Conservation (phyloP, 2,329 filamentous ascomycete species). For the Nannizzia gypsea region DNA sequence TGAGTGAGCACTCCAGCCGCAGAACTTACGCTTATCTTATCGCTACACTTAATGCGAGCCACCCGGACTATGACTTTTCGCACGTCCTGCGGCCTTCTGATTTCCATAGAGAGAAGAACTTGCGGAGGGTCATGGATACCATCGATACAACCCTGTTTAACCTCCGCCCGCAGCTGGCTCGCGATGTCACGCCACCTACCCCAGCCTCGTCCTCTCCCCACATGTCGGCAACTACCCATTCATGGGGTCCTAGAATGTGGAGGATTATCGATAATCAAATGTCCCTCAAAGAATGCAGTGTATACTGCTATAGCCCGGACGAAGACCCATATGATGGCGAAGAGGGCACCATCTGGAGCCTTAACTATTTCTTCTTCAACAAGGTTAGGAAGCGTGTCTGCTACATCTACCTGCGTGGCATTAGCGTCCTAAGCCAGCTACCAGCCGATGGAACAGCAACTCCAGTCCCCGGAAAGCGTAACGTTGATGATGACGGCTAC, state of each 20-base stretch:
- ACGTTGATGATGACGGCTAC: constrained; percentile 37
- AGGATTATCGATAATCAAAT: constrained; percentile 87
- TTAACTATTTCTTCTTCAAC: constrained; percentile 98
- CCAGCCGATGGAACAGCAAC: constrained; percentile 41
- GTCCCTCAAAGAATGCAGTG: constrained; percentile 74
- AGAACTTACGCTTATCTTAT: constrained; percentile 93
- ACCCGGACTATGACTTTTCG: constrained; percentile 95
- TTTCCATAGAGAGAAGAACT: constrained; percentile 71
- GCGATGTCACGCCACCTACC: constrained; percentile 31
- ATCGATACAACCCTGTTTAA: constrained; percentile 82
- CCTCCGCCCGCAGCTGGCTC: constrained; percentile 53
- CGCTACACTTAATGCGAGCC: constrained; percentile 88
- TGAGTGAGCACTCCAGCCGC: constrained; percentile 77
- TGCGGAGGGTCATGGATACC: constrained; percentile 71
- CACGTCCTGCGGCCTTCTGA: constrained; percentile 79
- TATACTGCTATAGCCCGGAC: constrained; percentile 80
- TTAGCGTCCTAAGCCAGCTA: constrained; percentile 58
- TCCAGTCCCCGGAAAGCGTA: constrained; percentile 35
- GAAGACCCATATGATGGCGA: constrained; percentile 89
- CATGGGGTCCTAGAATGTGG: constrained; percentile 90
- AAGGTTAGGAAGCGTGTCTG: constrained; percentile 82
- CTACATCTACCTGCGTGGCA: constrained; percentile 84
- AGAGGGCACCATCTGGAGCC: constrained; percentile 85
- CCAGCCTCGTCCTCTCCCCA: constrained; percentile 36
- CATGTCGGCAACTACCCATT: constrained; percentile 42